phyloP scores from a whole-genome alignment of 2,329 filamentous ascomycete species.

The Aspergillus fumigatus region DNA sequence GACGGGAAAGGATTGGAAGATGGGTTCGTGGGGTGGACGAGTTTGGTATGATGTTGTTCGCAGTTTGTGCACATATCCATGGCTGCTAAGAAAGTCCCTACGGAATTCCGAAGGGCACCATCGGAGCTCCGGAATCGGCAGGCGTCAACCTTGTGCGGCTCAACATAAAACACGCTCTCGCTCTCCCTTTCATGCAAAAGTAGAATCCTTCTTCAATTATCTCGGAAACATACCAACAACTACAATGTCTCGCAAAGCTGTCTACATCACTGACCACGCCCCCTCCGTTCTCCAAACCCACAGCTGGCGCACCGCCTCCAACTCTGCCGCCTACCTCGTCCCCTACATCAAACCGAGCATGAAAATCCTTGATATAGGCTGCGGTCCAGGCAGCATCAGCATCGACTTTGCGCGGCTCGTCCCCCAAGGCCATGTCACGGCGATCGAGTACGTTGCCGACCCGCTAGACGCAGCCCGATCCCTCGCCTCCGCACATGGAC shows the following conservation, averaged over 20 bases:
- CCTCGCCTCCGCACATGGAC: constrained; percentile 23
- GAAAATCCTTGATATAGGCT: constrained; percentile 43
- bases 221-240: constrained; percentile 11
- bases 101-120: too few species aligned
- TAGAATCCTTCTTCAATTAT: constrained; percentile 14
- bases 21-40: constrained; percentile 52
- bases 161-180: background rate
- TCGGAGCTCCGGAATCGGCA: too few species aligned
- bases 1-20: constrained; percentile 39
- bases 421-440: constrained; percentile 35
- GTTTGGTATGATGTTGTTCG: constrained; percentile 52
- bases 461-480: constrained; percentile 31
- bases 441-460: constrained; percentile 30
- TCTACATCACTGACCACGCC: constrained; percentile 39
- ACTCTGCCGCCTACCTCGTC: constrained; percentile 39
- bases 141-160: too few species aligned
- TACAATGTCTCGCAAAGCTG: constrained; percentile 8
- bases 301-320: constrained; percentile 31
- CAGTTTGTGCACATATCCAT: constrained; percentile 28
- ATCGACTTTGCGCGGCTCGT: constrained; percentile 36
- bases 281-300: constrained; percentile 33
- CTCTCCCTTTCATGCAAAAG: constrained; percentile 4
- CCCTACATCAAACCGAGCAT: constrained; percentile 32
- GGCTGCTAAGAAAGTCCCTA: constrained; percentile 11
- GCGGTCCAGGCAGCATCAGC: constrained; percentile 44